These are phyloP conservation scores for Phyllosticta citribraziliensis DNA, from an alignment of 2,329 filamentous ascomycete species.

Conservation along the genomic window DNA sequence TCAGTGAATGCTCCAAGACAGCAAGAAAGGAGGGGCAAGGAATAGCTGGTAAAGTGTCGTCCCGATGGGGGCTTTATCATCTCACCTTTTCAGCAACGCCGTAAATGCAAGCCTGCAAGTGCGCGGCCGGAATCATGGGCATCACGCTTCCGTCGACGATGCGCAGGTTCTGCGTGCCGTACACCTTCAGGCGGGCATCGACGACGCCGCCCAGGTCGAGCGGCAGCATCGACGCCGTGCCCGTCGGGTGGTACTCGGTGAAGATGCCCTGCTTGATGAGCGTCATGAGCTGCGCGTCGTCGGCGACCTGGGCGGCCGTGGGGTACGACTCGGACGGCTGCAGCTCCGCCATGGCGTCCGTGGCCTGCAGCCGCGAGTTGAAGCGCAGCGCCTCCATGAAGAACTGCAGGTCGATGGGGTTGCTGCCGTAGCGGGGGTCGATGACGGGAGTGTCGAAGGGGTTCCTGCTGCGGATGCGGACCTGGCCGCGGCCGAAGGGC, in stretches of 20 bases:
- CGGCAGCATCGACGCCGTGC: slow-evolving; percentile 22
- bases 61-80: no score
- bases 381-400: slow-evolving; percentile 18
- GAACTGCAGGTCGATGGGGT: slow-evolving; percentile 16
- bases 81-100: slow-evolving; percentile 18
- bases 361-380: slow-evolving; percentile 13
- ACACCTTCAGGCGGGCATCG: slow-evolving; percentile 18
- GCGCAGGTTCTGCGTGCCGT: slow-evolving; percentile 17
- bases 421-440: slow-evolving; percentile 14
- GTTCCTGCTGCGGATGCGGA: slow-evolving; percentile 14
- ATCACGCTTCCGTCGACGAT: slow-evolving; percentile 17
- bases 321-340: slow-evolving; percentile 17
- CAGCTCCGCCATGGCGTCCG: slow-evolving; percentile 15
- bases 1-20: no score
- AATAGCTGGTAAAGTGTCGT: no score
- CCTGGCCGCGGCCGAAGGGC: slow-evolving; percentile 18
- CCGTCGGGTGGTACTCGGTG: slow-evolving; percentile 22
- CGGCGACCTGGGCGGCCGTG: slow-evolving; percentile 16
- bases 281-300: slow-evolving; percentile 18
- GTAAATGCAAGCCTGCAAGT: slow-evolving; percentile 15
- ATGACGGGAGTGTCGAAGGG: slow-evolving; percentile 1
- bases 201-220: slow-evolving; percentile 21
- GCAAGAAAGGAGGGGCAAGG: no score
- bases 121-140: slow-evolving; percentile 12
- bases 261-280: slow-evolving; percentile 14